These are phyloP conservation scores for Cercophora scortea DNA, from an alignment of 495 filamentous ascomycete genomes.

Conservation along the genomic window DNA sequence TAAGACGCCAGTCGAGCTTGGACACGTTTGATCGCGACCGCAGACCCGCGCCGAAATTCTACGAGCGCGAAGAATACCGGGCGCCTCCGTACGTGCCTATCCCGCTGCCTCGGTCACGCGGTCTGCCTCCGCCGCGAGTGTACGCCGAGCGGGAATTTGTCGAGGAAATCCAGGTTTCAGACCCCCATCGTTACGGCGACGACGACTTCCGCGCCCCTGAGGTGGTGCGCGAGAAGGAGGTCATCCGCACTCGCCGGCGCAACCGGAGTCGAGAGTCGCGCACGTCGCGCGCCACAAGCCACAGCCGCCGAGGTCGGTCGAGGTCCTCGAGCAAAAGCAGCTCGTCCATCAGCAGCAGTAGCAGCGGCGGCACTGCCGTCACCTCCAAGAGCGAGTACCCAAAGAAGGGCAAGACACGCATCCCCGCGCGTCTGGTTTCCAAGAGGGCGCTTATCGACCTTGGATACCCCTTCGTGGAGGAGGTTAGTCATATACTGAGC, in stretches of 20 bases:
- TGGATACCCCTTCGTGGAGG: conserved; percentile 80
- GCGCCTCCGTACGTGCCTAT: conserved; percentile 44
- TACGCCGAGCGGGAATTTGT: conserved; percentile 44
- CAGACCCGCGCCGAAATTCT: conserved; percentile 27
- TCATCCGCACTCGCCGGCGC: conserved; percentile 31
- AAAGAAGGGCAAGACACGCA: conserved; percentile 80
- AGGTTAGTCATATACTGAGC: conserved; percentile 51
- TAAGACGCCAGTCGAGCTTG: conserved; percentile 38
- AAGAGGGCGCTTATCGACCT: conserved; percentile 71
- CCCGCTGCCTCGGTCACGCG: conserved; percentile 42
- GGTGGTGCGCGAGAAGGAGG: conserved; percentile 42
- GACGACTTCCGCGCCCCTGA: conserved; percentile 56
- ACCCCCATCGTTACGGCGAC: conserved; percentile 59
- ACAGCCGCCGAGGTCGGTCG: conserved; percentile 21
- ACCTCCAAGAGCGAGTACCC: conserved; percentile 54
- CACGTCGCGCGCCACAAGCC: conserved; percentile 20
- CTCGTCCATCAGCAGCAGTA: conserved; percentile 26
- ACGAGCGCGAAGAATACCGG: conserved; percentile 37
- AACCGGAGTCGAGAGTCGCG: conserved; percentile 27
- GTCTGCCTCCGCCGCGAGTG: conserved; percentile 36
- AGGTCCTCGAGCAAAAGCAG: conserved; percentile 38
- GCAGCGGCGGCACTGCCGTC: conserved; percentile 30
- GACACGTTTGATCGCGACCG: conserved; percentile 45
- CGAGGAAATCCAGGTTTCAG: conserved; percentile 59
- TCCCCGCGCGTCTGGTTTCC: conserved; percentile 69